Percentiles rank a stretch among this genome's conserved stretches.
Conservation (phyloP, 306 rosid genomes). For the Quercus bicolor region DNA sequence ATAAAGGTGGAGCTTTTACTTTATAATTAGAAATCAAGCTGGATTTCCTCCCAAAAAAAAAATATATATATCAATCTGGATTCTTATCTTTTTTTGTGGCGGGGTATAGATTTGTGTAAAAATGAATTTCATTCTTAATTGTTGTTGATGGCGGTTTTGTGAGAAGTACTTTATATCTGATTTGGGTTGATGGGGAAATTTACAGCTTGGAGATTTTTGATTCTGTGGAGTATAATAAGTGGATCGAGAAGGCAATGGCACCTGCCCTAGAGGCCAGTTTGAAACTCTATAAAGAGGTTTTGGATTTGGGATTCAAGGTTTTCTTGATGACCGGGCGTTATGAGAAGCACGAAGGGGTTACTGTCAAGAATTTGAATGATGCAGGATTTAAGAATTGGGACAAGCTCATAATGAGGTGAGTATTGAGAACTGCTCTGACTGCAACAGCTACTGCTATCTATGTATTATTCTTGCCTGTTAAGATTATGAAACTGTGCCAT, state of each 20-base stretch:
- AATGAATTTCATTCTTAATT: constrained; percentile 2
- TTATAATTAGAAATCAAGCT: too few species aligned
- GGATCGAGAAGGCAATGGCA: constrained; percentile 72
- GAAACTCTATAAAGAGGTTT: constrained; percentile 65
- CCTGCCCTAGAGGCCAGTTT: constrained; percentile 69
- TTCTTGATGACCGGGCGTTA: constrained; percentile 83
- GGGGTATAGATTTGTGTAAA: not conserved
- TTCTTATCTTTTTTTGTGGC: too few species aligned
- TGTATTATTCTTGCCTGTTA: not conserved
- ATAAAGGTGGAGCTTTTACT: not conserved
- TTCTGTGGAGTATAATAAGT: constrained; percentile 49
- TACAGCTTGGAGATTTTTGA: constrained; percentile 66
- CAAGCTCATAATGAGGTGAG: constrained; percentile 74
- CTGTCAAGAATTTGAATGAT: constrained; percentile 62
- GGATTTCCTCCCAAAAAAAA: too few species aligned
- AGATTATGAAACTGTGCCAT: not conserved
- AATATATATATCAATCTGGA: too few species aligned
- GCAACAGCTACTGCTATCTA: not conserved
- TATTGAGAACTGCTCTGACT: not conserved
- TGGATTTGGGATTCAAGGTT: constrained; percentile 69
- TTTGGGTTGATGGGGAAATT: constrained; percentile 20
- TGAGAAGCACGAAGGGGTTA: constrained; percentile 56
- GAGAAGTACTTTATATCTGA: not conserved
- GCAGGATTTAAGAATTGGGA: constrained; percentile 78
- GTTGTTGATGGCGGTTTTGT: not conserved